Conservation (phyloP, 2,329 filamentous ascomycete species). For the Talaromyces atroroseus region DNA sequence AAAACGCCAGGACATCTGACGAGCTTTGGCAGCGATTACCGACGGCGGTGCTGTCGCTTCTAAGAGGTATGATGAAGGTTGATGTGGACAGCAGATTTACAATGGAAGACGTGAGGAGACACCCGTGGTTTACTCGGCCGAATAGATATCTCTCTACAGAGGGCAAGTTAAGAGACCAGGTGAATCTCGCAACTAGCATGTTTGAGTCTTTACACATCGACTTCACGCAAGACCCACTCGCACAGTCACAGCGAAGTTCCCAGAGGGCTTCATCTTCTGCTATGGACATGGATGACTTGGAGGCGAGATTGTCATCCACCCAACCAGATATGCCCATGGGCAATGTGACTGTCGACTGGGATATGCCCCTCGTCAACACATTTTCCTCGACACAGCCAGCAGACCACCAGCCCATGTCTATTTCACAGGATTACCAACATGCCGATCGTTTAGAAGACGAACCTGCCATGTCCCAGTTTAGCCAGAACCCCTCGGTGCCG, state of each 20-base stretch:
- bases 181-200: constrained; percentile 90
- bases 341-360: constrained; percentile 82
- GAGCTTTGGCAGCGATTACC: constrained; percentile 80
- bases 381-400: constrained; percentile 45
- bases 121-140: constrained; percentile 86
- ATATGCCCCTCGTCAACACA: constrained; percentile 57
- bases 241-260: constrained; percentile 33
- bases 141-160: constrained; percentile 72
- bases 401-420: constrained; percentile 27
- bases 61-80: constrained; percentile 89
- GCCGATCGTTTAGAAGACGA: constrained; percentile 72
- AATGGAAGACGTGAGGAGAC: constrained; percentile 78
- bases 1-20: constrained; percentile 74
- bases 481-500: constrained; percentile 68
- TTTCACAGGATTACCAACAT: constrained; percentile 37
- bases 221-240: constrained; percentile 63
- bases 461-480: constrained; percentile 79
- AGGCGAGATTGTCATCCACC: constrained; percentile 63
- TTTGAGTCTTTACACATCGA: constrained; percentile 86
- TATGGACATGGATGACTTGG: constrained; percentile 51
- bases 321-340: constrained; percentile 74
- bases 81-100: constrained; percentile 70
- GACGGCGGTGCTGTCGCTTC: constrained; percentile 65
- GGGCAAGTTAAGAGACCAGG: constrained; percentile 69
- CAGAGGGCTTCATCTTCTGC: constrained; percentile 52